Percentiles rank a stretch among this genome's conserved stretches.
phyloP scores from a whole-genome alignment of 805 yeast genomes.

The Zygoascus ofunaensis region DNA sequence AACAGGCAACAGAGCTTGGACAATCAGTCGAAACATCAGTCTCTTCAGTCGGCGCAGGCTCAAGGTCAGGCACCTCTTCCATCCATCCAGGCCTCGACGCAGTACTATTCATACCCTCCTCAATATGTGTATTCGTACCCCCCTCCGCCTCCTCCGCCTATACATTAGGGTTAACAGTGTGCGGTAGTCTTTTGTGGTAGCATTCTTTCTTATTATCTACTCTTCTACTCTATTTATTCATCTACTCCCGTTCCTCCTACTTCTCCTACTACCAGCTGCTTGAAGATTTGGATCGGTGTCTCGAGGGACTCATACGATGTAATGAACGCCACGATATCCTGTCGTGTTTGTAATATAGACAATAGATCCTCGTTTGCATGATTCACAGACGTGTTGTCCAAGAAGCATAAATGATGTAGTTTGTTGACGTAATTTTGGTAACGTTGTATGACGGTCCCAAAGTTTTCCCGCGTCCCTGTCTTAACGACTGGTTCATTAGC shows the following conservation, averaged over 20 bases:
- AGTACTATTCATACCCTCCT: not conserved
- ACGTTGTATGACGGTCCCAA: not conserved
- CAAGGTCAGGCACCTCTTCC: conserved; percentile 10
- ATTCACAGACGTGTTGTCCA: not conserved
- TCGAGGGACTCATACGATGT: not conserved
- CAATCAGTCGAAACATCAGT: conserved; percentile 8
- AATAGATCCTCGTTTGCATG: not conserved
- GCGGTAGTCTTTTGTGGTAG: too few species aligned
- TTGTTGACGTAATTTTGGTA: not conserved
- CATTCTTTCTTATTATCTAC: too few species aligned
- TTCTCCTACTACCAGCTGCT: too few species aligned
- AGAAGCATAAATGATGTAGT: conserved; percentile 2
- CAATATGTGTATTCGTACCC: conserved; percentile 3
- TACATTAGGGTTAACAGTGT: not conserved
- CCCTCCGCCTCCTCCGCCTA: conserved; percentile 4
- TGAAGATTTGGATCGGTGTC: not conserved
- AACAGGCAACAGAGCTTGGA: conserved; percentile 11
- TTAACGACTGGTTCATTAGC: too few species aligned
- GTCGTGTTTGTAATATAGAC: not conserved
- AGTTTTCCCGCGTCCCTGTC: too few species aligned
- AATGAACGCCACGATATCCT: not conserved
- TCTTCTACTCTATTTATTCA: too few species aligned
- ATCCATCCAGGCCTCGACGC: conserved; percentile 2
- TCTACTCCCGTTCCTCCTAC: too few species aligned
- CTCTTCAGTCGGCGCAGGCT: conserved; percentile 9